These are phyloP conservation scores for Syzygium oleosum DNA, from an alignment of 345 rosid species.

Conservation along the genomic window DNA sequence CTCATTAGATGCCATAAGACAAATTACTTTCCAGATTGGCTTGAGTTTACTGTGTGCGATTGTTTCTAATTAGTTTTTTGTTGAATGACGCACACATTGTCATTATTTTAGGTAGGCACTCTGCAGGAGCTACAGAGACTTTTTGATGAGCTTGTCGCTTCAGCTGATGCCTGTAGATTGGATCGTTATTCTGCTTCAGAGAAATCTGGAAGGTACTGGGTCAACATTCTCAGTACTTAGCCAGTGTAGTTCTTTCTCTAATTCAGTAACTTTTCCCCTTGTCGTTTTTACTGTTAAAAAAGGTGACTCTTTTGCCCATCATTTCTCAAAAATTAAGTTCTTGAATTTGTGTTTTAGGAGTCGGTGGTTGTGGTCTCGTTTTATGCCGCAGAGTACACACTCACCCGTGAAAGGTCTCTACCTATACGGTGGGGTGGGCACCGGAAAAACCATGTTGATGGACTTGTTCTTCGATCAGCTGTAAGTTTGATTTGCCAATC, in stretches of 20 bases:
- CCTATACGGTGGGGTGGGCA: conserved; percentile 96
- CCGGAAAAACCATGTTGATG: conserved; percentile 99
- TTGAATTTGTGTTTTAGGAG: conserved; percentile 40
- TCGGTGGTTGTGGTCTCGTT: conserved; percentile 94
- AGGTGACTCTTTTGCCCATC: not conserved
- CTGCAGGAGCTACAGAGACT: conserved; percentile 87
- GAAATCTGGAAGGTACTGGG: conserved; percentile 55
- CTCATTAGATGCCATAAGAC: not conserved
- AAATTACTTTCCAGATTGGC: not conserved
- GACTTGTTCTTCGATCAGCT: conserved; percentile 79
- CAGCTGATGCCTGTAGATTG: conserved; percentile 70
- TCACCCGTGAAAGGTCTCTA: conserved; percentile 90
- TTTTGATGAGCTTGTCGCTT: conserved; percentile 69
- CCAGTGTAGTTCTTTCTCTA: not conserved
- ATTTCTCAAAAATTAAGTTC: not conserved
- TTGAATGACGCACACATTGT: not conserved
- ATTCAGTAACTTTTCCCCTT: not conserved
- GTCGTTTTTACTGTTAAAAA: not conserved
- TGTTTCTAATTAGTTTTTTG: not conserved
- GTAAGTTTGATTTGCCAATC: conserved; percentile 38
- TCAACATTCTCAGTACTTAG: not conserved
- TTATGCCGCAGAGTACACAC: conserved; percentile 63
- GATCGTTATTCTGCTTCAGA: conserved; percentile 91
- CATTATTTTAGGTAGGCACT: conserved; percentile 53
- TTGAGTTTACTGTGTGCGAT: not conserved